Evolutionary conservation across 2,329 filamentous ascomycete genomes (phyloP), one percentile per base, ranked within the genome.

Genomic region (Xylaria sp.): DNA sequence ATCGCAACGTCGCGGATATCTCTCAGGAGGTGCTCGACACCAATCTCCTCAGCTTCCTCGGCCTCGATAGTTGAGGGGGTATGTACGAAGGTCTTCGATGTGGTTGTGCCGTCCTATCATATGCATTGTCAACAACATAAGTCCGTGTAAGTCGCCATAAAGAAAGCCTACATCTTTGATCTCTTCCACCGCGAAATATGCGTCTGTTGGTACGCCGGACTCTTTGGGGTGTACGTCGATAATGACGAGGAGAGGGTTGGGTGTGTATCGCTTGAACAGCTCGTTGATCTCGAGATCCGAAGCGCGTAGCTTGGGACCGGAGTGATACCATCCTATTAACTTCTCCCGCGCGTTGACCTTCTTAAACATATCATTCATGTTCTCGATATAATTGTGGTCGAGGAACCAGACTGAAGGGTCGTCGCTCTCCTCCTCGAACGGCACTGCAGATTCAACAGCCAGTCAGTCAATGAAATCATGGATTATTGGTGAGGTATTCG

Each of bases 301-400:
- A 58, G 92, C 93, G 73, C 94, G 87, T 71, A 99, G 83, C 82
- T 97, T 99, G 46, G 94, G 94, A 48, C 94, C 94, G 18, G 94
- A 96, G 78, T 99, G 94, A 77, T 99, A 99, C 94, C 94, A 99
- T 72, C 94, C 94, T 83, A 99, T 95, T 75, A 99, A 84, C 86
- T 97, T 97, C 80, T 99, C 94, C 65, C 91, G 83, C 63, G 94
- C 94, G 80, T 99, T 99, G 82, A 99, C 92, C 80, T 97, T 97
- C 83, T 99, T 99, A 84, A 99, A 99, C 94, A 99, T 99, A 77
- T 97, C 94, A 79, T 94, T 96, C 94, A 99, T 99, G 69, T 89
- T 91, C 78, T 99, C 94, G 76, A 99, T 90, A 72, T 97, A 99
- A 83, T 97, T 97, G 83, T 99, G 94, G 76, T 99, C 94, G 66